Conservation (phyloP, 768 basidiomycete genomes). For the Chalciporus sphaerocephalus region DNA sequence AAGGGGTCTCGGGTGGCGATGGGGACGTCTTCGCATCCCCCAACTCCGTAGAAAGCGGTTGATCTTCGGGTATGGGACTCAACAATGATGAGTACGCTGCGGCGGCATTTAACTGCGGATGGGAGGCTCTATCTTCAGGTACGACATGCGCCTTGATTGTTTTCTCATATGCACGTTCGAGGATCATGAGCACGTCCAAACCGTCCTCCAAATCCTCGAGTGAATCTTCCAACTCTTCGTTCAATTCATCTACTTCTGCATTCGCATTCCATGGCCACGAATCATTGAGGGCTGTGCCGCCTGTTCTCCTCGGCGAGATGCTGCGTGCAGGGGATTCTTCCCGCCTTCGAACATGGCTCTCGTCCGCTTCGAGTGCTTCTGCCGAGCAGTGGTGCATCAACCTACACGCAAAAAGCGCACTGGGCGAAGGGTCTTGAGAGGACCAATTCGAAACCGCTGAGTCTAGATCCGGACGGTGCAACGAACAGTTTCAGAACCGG, state of each 20-base stretch:
- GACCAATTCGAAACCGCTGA: constrained; percentile 27
- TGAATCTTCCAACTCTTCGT: constrained; percentile 38
- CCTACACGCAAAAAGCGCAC: constrained; percentile 65
- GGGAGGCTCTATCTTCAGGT: constrained; percentile 18
- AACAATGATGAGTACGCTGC: constrained; percentile 12
- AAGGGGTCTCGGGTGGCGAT: constrained; percentile 14
- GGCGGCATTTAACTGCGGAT: not conserved
- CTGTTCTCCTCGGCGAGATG: constrained; percentile 42
- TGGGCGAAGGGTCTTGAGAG: constrained; percentile 38
- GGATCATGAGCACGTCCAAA: constrained; percentile 61
- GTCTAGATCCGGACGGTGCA: constrained; percentile 9
- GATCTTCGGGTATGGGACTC: constrained; percentile 22
- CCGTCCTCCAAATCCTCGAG: constrained; percentile 68
- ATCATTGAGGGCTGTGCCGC: constrained; percentile 22
- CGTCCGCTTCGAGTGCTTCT: constrained; percentile 36
- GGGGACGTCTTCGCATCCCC: constrained; percentile 1
- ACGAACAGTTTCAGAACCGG: not conserved
- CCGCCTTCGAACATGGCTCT: constrained; percentile 10
- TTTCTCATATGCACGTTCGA: constrained; percentile 66
- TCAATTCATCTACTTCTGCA: constrained; percentile 39
- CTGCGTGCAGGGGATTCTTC: constrained; percentile 37
- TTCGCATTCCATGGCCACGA: constrained; percentile 31
- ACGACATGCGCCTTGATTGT: constrained; percentile 60
- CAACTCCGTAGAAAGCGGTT: constrained; percentile 1
- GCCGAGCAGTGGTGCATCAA: constrained; percentile 84